Evolutionary conservation across 75 land plant genomes (phyloP).

Genomic region (Sequoia sempervirens): DNA sequence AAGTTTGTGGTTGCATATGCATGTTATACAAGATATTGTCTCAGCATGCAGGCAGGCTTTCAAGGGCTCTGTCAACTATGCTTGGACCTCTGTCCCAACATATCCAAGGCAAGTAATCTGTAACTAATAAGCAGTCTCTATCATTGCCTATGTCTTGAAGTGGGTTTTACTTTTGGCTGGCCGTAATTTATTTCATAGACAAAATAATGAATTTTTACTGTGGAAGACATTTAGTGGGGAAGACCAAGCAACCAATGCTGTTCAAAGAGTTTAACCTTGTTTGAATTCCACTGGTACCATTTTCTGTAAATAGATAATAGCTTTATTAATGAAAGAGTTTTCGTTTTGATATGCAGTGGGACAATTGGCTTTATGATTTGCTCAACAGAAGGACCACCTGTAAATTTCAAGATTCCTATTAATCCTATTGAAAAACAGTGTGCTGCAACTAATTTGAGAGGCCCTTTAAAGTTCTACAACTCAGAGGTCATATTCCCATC

Average conservation of each 20-base stretch:
- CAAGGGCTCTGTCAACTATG: constrained; percentile 93
- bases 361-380: constrained; percentile 88
- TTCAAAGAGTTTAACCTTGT: not conserved
- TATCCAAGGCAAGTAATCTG: constrained; percentile 74
- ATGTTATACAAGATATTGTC: constrained; percentile 79
- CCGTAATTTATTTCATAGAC: not conserved
- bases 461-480: constrained; percentile 80
- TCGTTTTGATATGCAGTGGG: constrained; percentile 56
- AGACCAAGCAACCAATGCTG: not conserved
- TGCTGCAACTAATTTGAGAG: constrained; percentile 25
- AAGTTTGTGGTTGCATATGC: constrained; percentile 94
- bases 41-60: constrained; percentile 75
- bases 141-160: not conserved
- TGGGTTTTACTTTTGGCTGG: not conserved
- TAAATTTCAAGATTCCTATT: constrained; percentile 66
- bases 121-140: not conserved
- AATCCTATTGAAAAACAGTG: constrained; percentile 76
- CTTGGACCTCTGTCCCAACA: constrained; percentile 97
- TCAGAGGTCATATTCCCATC: constrained; percentile 60
- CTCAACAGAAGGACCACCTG: constrained; percentile 80
- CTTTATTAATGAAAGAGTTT: not conserved
- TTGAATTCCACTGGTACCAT: not conserved
- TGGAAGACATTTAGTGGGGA: not conserved
- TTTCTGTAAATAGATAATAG: not conserved
- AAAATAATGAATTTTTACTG: not conserved